Base-by-base conservation (phyloP, 768 basidiomycete species). In the Pholiota molesta region DNA sequence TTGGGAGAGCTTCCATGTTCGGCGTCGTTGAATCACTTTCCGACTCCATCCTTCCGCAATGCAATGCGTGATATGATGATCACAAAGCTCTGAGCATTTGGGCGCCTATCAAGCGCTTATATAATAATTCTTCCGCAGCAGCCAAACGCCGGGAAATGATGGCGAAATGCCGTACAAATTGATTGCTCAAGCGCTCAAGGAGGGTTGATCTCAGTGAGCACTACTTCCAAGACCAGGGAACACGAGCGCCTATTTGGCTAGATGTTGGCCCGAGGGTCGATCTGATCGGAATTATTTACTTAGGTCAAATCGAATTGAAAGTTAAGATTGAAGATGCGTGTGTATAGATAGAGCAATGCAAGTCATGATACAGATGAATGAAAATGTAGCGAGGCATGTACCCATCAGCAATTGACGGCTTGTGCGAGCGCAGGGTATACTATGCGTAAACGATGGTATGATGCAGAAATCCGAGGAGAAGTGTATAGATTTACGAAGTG, bases 351-450 rank as follows among this genome's bases (percentile, higher is more conserved):
- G 13, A 49, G 21, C 19, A 19, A 26, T 49, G 21, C n/a, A 59
- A 31, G 29, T 33, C 31, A 33, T 40, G 29, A 57, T 21, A 21
- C 26, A 49, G 10, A 59, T 26, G 40, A 29, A 16, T 23, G 29
- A 31, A 52, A 52, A 57, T 28, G 29, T 31, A 37, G 44, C 23
- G 28, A 52, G 52, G 29, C 31, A 64, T 53, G 23, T 21, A 16
- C 35, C 40, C n/a, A 53, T 47, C 40, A 35, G 35, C 21, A 49
- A 14, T 44, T 31, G 53, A 49, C n/a, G 8, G 39, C 8, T 19
- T n/a, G 11, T 57, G 37, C 55, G 13, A 21, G 21, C 47, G 47
- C 47, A 21, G 47, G 47, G 47, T 49, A 49, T 49, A 21, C 26
- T 26, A 26, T 26, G 26, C 13, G 45, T 47, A 23, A 23, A 47